phyloP scores from a whole-genome alignment of 495 filamentous ascomycete species.

The Ascobolus immersus region DNA sequence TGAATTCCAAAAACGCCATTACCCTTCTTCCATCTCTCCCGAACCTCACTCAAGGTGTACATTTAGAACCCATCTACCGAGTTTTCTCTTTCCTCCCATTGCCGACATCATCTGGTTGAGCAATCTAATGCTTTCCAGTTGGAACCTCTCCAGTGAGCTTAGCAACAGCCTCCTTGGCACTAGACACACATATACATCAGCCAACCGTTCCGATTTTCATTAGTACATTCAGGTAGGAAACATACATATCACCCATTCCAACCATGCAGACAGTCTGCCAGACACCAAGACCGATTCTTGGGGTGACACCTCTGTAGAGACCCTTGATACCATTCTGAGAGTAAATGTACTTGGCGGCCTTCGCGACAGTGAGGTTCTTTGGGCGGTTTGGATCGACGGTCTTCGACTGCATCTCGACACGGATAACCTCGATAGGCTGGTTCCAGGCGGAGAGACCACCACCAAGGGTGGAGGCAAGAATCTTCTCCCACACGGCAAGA shows the following conservation, averaged over 20 bases:
- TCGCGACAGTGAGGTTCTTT: constrained; percentile 92
- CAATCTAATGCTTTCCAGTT: constrained; percentile 84
- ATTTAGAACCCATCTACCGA: too few species aligned
- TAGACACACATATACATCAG: constrained; percentile 25
- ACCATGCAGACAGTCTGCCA: constrained; percentile 99
- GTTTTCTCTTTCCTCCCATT: not conserved
- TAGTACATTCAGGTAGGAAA: constrained; percentile 9
- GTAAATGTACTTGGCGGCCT: constrained; percentile 85
- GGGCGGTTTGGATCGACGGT: constrained; percentile 89
- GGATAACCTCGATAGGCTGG: constrained; percentile 98
- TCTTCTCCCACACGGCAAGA: constrained; percentile 61
- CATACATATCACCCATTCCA: constrained; percentile 94
- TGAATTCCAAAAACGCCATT: not conserved
- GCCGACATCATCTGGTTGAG: not conserved
- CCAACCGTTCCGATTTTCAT: not conserved
- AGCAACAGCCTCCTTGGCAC: constrained; percentile 91
- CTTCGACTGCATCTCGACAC: constrained; percentile 99
- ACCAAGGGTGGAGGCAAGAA: constrained; percentile 62
- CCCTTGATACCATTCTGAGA: constrained; percentile 65
- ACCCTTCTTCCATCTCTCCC: not conserved
- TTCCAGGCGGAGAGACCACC: constrained; percentile 95
- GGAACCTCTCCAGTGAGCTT: constrained; percentile 84
- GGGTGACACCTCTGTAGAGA: constrained; percentile 84
- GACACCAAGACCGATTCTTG: constrained; percentile 78
- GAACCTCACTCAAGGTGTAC: too few species aligned